phyloP scores from a whole-genome alignment of 1,284 basidiomycete species.

The Ganoderma sp. region DNA sequence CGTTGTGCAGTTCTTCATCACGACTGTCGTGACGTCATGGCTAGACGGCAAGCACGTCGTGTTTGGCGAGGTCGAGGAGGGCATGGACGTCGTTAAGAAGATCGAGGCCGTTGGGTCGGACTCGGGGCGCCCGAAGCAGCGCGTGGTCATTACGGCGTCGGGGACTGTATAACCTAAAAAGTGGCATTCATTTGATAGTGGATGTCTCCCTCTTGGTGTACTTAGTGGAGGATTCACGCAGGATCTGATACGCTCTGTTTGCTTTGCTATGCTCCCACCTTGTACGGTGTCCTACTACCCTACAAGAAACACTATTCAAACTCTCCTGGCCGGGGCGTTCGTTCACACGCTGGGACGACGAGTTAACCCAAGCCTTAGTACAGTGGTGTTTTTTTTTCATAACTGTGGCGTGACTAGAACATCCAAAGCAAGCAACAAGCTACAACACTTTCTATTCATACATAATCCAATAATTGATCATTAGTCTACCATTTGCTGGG shows the following conservation, averaged over 20 bases:
- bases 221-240: not conserved
- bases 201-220: not conserved
- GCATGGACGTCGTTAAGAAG: slow-evolving; percentile 76
- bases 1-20: slow-evolving; percentile 78
- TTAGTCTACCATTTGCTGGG: slow-evolving; percentile 1
- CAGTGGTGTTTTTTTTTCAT: not conserved
- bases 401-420: not conserved
- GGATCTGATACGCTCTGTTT: not conserved
- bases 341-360: not conserved
- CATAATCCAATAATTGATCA: not conserved
- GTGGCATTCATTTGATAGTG: not conserved
- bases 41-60: slow-evolving; percentile 84
- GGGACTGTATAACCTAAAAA: slow-evolving; percentile 45
- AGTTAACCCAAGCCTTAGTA: not conserved
- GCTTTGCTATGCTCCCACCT: not conserved
- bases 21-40: slow-evolving; percentile 81
- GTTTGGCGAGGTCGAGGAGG: slow-evolving; percentile 83
- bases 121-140: slow-evolving; percentile 57
- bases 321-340: not conserved
- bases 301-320: not conserved
- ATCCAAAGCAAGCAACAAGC: not conserved
- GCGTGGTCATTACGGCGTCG: slow-evolving; percentile 68
- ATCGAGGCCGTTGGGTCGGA: slow-evolving; percentile 73
- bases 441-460: not conserved
- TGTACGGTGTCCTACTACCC: not conserved